Conservation (phyloP, 1,284 basidiomycete genomes). For the Bjerkandera adusta region DNA sequence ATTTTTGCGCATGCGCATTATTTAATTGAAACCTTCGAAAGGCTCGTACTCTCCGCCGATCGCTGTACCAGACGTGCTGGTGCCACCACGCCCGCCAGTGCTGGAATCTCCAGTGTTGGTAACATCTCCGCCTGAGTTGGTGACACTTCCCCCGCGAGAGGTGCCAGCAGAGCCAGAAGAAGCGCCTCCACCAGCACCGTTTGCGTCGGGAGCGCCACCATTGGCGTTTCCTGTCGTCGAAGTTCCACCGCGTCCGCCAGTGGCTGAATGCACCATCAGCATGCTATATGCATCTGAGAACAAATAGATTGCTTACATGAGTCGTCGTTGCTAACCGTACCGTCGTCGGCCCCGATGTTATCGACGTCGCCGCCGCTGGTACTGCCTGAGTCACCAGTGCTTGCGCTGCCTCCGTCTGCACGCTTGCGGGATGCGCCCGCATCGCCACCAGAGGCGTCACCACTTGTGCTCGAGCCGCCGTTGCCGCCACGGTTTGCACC, state of each 20-base stretch:
- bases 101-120: constrained; percentile 6
- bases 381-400: neutral
- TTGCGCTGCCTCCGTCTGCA: neutral
- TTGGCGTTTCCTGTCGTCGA: neutral
- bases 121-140: constrained; percentile 1
- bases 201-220: neutral
- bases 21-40: neutral
- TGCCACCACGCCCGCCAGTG: constrained; percentile 2
- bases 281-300: neutral
- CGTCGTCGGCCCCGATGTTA: neutral
- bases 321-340: neutral
- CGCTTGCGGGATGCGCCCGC: neutral
- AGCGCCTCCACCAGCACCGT: constrained; percentile 2
- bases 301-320: neutral
- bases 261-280: neutral
- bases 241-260: constrained; percentile 2
- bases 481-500: neutral
- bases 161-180: constrained; percentile 1
- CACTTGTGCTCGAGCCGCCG: too few species aligned
- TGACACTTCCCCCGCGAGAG: neutral
- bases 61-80: constrained; percentile 3
- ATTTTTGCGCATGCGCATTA: too few species aligned
- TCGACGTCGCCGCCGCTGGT: neutral
- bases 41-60: neutral
- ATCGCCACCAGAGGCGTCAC: too few species aligned